Base-by-base conservation (phyloP, 2,329 filamentous ascomycete species). In the Tothia fuscella region DNA sequence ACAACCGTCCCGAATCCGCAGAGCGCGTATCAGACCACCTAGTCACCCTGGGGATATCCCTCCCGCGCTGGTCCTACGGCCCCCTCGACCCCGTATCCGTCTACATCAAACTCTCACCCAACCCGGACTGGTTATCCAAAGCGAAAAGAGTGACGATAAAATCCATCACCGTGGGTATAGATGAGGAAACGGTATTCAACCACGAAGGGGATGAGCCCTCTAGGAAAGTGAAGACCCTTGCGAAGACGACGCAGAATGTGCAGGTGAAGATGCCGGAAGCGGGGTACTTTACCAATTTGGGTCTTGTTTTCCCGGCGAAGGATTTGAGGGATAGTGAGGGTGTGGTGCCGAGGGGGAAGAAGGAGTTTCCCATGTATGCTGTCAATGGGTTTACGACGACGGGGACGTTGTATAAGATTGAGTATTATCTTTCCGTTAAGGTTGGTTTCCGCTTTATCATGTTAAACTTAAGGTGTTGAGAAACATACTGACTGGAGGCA, bases 171-270 rank as follows among this genome's bases (percentile, higher is more conserved):
- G 79, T 96, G 31, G 78, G 78, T 10, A 93, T 98, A 51, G 91
- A 96, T 56, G 91, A 98, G 62, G 89, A 96, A 58, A 93, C 96
- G 45, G 93, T 91, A n/a, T 98, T 84, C 64, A 96, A 98, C 50
- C 91, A 91, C 22, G 89, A 96, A 62, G 91, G 91, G 37, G 91
- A 96, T 56, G 91, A 96, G 57, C 87, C 88, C 21, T 83, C 83
- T 24, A 84, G 85, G 50, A 95, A 93, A 61, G 69, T 86, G 50
- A 95, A 93, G 61, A 82, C 80, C 43, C 67, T 98, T 49, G 80
- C 83, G 20, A 91, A 87, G 59, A 82, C 89, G 52, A 80, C 80
- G 1, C 85, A 95, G 54, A 66, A 70, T 1, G 79, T 98, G 22
- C 82, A 84, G 38, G 76, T 83, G 41, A 93, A 82, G 60, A 70